A percentile compares a stretch with the other conserved stretches of the same genome.
Evolutionary conservation across 2,329 filamentous ascomycete species (phyloP).

Genomic region (Thermothelomyces thermophilus): DNA sequence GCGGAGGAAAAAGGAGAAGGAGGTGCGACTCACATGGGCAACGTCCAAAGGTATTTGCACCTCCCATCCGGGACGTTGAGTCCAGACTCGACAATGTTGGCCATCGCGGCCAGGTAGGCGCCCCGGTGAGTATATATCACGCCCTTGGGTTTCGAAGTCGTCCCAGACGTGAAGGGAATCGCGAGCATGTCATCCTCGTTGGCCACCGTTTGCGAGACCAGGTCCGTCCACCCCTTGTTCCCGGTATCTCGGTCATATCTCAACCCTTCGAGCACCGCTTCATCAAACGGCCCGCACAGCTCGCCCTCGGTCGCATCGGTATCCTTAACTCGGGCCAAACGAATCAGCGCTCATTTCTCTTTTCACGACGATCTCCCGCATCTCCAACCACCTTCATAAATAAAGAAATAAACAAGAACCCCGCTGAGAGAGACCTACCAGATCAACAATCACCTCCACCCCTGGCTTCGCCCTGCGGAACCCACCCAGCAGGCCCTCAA

Average conservation of each 20-base stretch:
- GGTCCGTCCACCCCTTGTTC: slow-evolving; percentile 65
- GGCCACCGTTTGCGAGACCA: slow-evolving; percentile 57
- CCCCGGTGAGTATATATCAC: slow-evolving; percentile 88
- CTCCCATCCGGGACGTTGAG: slow-evolving; percentile 64
- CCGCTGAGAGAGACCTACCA: slow-evolving; percentile 31
- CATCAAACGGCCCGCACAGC: slow-evolving; percentile 72
- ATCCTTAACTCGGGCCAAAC: slow-evolving; percentile 57
- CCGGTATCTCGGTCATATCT: slow-evolving; percentile 62
- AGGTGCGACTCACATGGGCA: slow-evolving; percentile 68
- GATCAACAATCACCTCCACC: slow-evolving; percentile 70
- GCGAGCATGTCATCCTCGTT: slow-evolving; percentile 79
- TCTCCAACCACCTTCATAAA: no score
- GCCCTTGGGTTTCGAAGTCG: slow-evolving; percentile 85
- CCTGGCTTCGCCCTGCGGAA: slow-evolving; percentile 49
- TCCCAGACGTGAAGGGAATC: slow-evolving; percentile 89
- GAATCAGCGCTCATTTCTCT: no score
- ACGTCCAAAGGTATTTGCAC: slow-evolving; percentile 82
- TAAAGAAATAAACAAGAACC: neutral
- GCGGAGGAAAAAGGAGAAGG: no score
- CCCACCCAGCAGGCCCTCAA: slow-evolving; percentile 57
- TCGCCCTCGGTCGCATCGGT: slow-evolving; percentile 70
- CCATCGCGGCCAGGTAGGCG: slow-evolving; percentile 76
- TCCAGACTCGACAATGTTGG: slow-evolving; percentile 81
- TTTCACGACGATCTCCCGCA: no score
- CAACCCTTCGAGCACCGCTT: slow-evolving; percentile 74